A percentile compares a stretch with the other conserved stretches of the same genome.
phyloP scores from a whole-genome alignment of 2,329 filamentous ascomycete species.

The Ophiostoma novo-ulmi region DNA sequence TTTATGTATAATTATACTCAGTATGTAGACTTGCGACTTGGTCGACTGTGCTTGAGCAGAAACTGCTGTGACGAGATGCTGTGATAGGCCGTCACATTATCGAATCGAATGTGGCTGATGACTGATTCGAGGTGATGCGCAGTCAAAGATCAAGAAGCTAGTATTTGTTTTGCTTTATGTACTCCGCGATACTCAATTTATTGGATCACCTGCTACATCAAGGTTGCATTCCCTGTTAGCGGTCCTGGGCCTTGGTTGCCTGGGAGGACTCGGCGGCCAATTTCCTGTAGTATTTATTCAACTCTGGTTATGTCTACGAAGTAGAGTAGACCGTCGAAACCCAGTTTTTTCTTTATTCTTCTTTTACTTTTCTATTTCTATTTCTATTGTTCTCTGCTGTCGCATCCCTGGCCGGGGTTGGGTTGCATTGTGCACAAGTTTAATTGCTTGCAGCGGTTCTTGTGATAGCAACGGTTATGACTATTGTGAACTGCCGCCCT shows the following conservation, averaged over 20 bases:
- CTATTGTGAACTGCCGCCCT: slow-evolving; percentile 1
- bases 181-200: background rate
- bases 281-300: background rate
- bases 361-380: background rate
- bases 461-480: background rate
- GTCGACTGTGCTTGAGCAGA: background rate
- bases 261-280: background rate
- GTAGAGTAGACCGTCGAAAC: too few species aligned
- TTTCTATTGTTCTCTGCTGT: background rate
- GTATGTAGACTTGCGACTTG: background rate
- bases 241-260: background rate
- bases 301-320: background rate
- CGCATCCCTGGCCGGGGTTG: background rate
- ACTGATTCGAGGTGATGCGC: background rate
- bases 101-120: background rate
- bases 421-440: background rate
- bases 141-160: background rate
- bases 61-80: background rate
- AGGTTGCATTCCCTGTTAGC: background rate
- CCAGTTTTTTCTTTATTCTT: background rate
- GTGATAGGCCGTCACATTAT: background rate
- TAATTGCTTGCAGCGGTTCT: slow-evolving; percentile 2
- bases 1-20: background rate
- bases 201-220: background rate
- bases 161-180: background rate